Percentiles rank a stretch among this genome's conserved stretches.
These are phyloP conservation scores for Batkoa obscura DNA, from an alignment of 371 early-diverging fungal genomes.

Conservation along the genomic window DNA sequence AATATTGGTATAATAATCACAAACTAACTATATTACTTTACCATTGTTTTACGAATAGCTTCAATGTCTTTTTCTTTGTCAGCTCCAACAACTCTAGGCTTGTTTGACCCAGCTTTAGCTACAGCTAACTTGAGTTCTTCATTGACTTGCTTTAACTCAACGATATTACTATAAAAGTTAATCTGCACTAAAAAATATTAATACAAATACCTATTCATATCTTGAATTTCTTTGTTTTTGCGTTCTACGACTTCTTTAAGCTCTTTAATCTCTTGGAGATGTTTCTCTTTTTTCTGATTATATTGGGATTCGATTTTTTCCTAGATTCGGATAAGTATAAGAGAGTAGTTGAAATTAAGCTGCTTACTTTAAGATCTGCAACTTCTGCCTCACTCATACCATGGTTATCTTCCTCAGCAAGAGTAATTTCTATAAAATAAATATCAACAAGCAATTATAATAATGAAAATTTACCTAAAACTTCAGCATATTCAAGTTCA, in stretches of 20 bases:
- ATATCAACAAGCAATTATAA: neutral
- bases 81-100: slow-evolving; percentile 9
- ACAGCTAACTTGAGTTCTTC: slow-evolving; percentile 33
- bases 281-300: slow-evolving; percentile 45
- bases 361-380: slow-evolving; percentile 51
- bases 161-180: slow-evolving; percentile 26
- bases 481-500: slow-evolving; percentile 78
- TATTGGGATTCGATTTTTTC: slow-evolving; percentile 71
- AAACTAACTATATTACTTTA: too few species aligned
- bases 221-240: slow-evolving; percentile 52
- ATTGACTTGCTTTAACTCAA: slow-evolving; percentile 34
- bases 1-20: too few species aligned
- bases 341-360: neutral
- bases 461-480: slow-evolving; percentile 22
- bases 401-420: slow-evolving; percentile 72
- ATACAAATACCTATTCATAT: too few species aligned
- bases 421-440: slow-evolving; percentile 59
- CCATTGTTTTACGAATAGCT: slow-evolving; percentile 75
- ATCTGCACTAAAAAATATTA: too few species aligned
- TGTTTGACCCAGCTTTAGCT: slow-evolving; percentile 9
- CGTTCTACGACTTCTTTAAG: slow-evolving; percentile 37
- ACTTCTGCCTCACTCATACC: slow-evolving; percentile 44
- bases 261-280: slow-evolving; percentile 61
- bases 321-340: slow-evolving; percentile 8
- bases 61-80: slow-evolving; percentile 73